A percentile compares a stretch with the other conserved stretches of the same genome.
Conservation (phyloP, 2,329 filamentous ascomycete genomes). For the Penicillium sp. region DNA sequence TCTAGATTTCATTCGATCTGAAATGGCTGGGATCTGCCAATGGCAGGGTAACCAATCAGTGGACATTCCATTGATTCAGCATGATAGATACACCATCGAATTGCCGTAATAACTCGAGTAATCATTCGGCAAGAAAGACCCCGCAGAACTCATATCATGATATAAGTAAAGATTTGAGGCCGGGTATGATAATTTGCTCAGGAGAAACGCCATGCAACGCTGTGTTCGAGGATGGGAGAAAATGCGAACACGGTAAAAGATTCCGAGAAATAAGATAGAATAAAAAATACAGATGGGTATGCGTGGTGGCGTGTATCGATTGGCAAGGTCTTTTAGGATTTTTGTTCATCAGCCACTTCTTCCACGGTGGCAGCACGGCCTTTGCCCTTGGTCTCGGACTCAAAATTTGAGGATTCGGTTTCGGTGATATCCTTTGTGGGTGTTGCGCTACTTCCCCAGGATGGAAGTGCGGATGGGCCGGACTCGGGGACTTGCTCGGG, state of each 20-base stretch:
- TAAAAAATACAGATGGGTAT: constrained; percentile 7
- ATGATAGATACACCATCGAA: neutral
- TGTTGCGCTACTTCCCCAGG: constrained; percentile 11
- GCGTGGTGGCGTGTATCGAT: constrained; percentile 3
- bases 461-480: constrained; percentile 9
- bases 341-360: constrained; percentile 31
- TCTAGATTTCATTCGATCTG: no score
- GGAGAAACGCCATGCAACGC: constrained; percentile 25
- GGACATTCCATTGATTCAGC: no score
- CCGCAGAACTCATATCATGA: constrained; percentile 5
- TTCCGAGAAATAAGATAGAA: neutral
- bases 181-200: constrained; percentile 26
- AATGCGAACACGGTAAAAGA: constrained; percentile 6
- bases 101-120: constrained; percentile 1
- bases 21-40: no score
- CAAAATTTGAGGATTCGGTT: constrained; percentile 9
- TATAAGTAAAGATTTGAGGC: constrained; percentile 10
- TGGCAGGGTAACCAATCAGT: no score
- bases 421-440: constrained; percentile 2
- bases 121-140: neutral
- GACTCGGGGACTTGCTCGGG: constrained; percentile 16
- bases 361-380: constrained; percentile 33
- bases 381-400: constrained; percentile 33
- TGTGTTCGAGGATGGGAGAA: constrained; percentile 7
- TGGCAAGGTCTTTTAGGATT: constrained; percentile 9